Evolutionary conservation across 2,329 filamentous ascomycete genomes (phyloP), one percentile per base, ranked within the genome.

Genomic region (Paecilomyces sp.): DNA sequence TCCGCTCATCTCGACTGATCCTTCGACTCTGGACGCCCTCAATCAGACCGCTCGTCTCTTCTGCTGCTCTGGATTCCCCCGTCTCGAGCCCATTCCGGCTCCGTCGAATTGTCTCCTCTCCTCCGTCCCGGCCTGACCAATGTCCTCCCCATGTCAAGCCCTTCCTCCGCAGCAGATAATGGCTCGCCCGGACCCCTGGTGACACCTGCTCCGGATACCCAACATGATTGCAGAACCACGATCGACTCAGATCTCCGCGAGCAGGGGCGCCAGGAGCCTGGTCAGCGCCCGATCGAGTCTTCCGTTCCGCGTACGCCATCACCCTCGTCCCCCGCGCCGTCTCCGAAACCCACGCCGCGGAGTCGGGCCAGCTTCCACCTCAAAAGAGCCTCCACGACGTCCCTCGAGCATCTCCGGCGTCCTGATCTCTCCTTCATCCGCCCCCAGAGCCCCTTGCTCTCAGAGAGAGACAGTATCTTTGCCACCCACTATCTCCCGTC

Each of bases 381-480:
- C 52, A 62, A 58, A 54, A 60, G 62, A 58, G 58, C 62, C 55
- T 58, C 55, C 18, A 60, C 57, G 30, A 33, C 55, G 31, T 57
- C 62, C 25, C 34, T 57, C 18, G 36, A 41, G 22, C 58, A 62
- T 41, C 58, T 54, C 28, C 56, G 34, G 34, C 54, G 51, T 57
- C 36, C 31, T 28, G 36, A 22, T 47, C 18, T 24, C 50, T 52
- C 62, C 53, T 58, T 58, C 58, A 60, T 68, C 60, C 70, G 64
- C 28, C 65, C 69, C 11, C 67, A 75, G 55, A 71, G 69, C 31
- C 82, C 83, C 55, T 83, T 83, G 72, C 75, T 86, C 63, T 84
- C 83, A 28, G 84, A 87, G 71, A 75, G 84, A 66, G 84, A 87
- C 70, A 84, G 81, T 71, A 86, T 87, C 69, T 86, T 86, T 67